These are phyloP conservation scores for Asterella californica DNA, from an alignment of 225 moss, liverwort and hornwort species.

Conservation along the genomic window DNA sequence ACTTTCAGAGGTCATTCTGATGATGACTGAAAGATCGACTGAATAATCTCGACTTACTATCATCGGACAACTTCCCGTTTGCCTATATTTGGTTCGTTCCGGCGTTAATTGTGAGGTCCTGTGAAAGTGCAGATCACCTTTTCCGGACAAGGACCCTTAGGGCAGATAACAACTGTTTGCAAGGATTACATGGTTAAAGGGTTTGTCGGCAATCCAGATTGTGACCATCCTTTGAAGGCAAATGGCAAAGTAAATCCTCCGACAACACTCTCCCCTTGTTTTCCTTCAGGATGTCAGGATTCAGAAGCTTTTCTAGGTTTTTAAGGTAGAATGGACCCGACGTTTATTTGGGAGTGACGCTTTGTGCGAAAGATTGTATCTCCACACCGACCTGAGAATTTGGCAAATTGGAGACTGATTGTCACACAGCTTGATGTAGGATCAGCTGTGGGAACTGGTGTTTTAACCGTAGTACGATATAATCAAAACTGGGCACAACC, in stretches of 20 bases:
- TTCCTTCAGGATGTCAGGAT: neutral
- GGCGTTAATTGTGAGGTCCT: neutral
- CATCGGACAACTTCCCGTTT: neutral
- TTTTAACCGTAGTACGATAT: conserved; percentile 82
- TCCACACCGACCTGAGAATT: neutral
- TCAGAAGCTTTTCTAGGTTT: neutral
- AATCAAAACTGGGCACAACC: conserved; percentile 73
- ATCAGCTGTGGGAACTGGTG: conserved; percentile 87
- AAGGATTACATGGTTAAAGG: conserved; percentile 76
- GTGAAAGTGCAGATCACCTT: conserved; percentile 63
- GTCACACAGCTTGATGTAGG: conserved; percentile 82
- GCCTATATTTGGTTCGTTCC: neutral
- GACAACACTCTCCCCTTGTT: neutral
- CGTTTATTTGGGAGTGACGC: neutral
- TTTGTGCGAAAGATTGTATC: neutral
- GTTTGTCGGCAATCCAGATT: conserved; percentile 90
- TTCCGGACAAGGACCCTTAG: conserved; percentile 85
- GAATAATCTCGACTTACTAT: neutral
- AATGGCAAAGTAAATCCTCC: conserved; percentile 62
- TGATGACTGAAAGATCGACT: neutral
- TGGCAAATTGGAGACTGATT: neutral
- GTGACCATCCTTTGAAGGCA: conserved; percentile 61
- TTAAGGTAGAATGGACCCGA: neutral
- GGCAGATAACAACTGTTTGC: conserved; percentile 85
- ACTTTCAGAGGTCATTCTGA: neutral